Evolutionary conservation across 805 yeast species (phyloP), one percentile per base, ranked within the genome.

Genomic region (baker's yeast (Saccharomyces cerevisiae)): DNA sequence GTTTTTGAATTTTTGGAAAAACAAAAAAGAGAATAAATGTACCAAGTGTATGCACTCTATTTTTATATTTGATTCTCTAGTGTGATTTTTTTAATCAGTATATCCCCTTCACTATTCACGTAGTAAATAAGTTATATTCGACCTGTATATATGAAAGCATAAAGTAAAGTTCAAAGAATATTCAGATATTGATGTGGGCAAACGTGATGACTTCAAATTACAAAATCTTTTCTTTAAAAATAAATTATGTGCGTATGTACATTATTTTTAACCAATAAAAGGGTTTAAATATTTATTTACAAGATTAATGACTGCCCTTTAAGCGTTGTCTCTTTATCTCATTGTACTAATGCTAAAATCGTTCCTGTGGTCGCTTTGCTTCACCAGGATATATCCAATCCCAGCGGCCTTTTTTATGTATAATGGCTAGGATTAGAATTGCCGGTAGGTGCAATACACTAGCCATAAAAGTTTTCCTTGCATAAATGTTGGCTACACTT

Each of bases 371-470:
- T 8, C 43, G 43, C 43, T 36, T 36, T 36, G 43, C 63, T 11
- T 64, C 70, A 4, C 59, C 55, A 14, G 70, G 74, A 50, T 76
- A 75, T 27, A 84, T 62, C 76, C 87, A 78, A 66, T 90, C 96
- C 97, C 97, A 92, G 67, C 90, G 89, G 5, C 97, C 97, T 68
- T 85, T 85, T 71, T 94, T 94, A 70, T 94, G 98, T 51, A 94
- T 69, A 90, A 94, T 92, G 1, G 98, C 97, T 56, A 94, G 73
- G 21, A 90, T 85, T 52, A 94, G 73, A 14, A 95, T 85, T 0
- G 87, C 91, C 0, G 99, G 99, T 48, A 94, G 73, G 62, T 94
- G 98, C 83, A 92, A 82, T 1, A 94, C 96, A 28, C 96, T 86
- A 43, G 95, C 89, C 96, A 96, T 88, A 69, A 94, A 94, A 47